Evolutionary conservation across 805 yeast genomes (phyloP), one percentile per base, ranked within the genome.

Genomic region (Saccharomycopsis sp.): DNA sequence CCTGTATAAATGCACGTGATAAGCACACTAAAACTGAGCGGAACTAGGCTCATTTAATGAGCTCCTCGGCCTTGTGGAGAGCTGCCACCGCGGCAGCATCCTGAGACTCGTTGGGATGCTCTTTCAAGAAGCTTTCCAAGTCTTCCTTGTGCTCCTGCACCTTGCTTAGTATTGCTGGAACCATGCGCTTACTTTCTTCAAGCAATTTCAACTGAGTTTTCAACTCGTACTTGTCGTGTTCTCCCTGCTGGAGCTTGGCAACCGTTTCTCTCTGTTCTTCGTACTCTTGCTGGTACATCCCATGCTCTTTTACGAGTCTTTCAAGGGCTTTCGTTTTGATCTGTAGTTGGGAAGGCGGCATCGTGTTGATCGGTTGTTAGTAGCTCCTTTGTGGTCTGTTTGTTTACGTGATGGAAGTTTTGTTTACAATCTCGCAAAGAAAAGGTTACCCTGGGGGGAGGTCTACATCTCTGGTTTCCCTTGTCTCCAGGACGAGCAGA

Each of bases 311-410:
- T 30, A 77, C 52, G 12, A 86, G 63, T 47, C 94, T 67, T 45
- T 70, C 68, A 38, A 85, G 64, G 1, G 95, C 87, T 43, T 71
- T 74, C 27, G 71, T 67, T 51, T 82, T 83, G 56, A 85, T 81
- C 52, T 80, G 82, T 30, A n/a, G n/a, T n/a, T n/a, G n/a, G n/a
- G n/a, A n/a, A n/a, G n/a, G n/a, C n/a, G n/a, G n/a, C n/a, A n/a
- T n/a, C n/a, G n/a, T n/a, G n/a, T n/a, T n/a, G n/a, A n/a, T n/a
- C n/a, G n/a, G n/a, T n/a, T n/a, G n/a, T 29, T 25, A 25, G 12
- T 9, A 9, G 9, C 10, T 25, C 12, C 29, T 12, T 25, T 25
- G 29, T 25, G 29, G 9, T 25, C 10, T 25, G 9, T 9, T 25
- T 25, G 29, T 25, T 25, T 25, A 25, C 9, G 12, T 25, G 29